Percentiles rank a stretch among this genome's conserved stretches.
These are phyloP conservation scores for Verticillium longisporum DNA, from an alignment of 2,329 filamentous ascomycete species.

Conservation along the genomic window DNA sequence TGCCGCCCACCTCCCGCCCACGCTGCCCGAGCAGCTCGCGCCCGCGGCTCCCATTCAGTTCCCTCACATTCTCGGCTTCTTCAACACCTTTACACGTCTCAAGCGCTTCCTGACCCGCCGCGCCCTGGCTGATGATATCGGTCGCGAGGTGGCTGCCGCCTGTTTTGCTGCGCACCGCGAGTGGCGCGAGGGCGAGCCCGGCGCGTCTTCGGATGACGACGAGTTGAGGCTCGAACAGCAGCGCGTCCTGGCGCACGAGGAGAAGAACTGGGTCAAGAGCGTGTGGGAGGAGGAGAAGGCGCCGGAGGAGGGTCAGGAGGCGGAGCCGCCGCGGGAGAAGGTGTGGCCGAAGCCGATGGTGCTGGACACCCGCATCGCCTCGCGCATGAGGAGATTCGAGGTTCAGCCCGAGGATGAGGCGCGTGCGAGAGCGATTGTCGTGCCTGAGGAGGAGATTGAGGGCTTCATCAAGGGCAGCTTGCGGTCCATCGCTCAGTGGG, in stretches of 20 bases:
- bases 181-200: slow-evolving; percentile 30
- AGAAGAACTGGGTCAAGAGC: slow-evolving; percentile 79
- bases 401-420: slow-evolving; percentile 63
- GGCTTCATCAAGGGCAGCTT: slow-evolving; percentile 60
- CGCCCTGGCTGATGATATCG: slow-evolving; percentile 77
- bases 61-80: slow-evolving; percentile 87
- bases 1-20: slow-evolving; percentile 54
- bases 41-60: slow-evolving; percentile 69
- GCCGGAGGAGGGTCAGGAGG: slow-evolving; percentile 30
- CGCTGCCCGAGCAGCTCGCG: slow-evolving; percentile 64
- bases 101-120: slow-evolving; percentile 84
- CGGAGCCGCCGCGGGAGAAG: slow-evolving; percentile 48
- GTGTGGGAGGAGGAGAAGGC: slow-evolving; percentile 51
- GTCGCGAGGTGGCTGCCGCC: slow-evolving; percentile 78
- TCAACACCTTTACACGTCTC: slow-evolving; percentile 80
- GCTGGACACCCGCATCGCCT: slow-evolving; percentile 67
- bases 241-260: slow-evolving; percentile 60
- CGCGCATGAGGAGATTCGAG: slow-evolving; percentile 75
- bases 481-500: slow-evolving; percentile 46
- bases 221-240: slow-evolving; percentile 47
- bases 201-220: slow-evolving; percentile 14
- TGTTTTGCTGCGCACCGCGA: slow-evolving; percentile 59
- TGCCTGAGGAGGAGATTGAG: slow-evolving; percentile 63
- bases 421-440: slow-evolving; percentile 53
- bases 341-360: slow-evolving; percentile 72